phyloP scores from a whole-genome alignment of 768 basidiomycete genomes.

The Lactifluus pinguis region DNA sequence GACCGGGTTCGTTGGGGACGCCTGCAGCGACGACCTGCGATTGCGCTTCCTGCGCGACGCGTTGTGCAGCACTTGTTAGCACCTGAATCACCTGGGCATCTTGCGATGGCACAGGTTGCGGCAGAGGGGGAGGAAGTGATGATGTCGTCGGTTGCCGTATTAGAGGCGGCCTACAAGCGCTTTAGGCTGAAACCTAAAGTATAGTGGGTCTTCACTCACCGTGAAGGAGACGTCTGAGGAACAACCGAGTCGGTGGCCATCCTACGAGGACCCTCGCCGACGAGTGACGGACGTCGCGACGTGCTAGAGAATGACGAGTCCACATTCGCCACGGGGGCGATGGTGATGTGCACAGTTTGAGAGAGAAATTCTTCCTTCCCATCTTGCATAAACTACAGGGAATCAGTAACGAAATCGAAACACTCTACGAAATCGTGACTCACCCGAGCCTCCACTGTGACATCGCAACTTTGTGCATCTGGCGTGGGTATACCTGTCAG shows the following conservation, averaged over 20 bases:
- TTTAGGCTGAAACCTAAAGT: background rate
- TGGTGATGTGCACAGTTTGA: conserved; percentile 59
- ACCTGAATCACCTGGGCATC: conserved; percentile 74
- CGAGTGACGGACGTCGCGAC: conserved; percentile 41
- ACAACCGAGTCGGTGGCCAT: conserved; percentile 33
- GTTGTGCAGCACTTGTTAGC: conserved; percentile 65
- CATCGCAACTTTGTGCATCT: conserved; percentile 65
- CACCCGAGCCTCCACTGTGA: conserved; percentile 72
- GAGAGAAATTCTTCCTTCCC: conserved; percentile 61
- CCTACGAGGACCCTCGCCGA: conserved; percentile 35
- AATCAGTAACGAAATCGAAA: conserved; percentile 2
- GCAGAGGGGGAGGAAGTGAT: conserved; percentile 23
- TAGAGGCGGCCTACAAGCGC: conserved; percentile 11
- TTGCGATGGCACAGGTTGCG: conserved; percentile 32
- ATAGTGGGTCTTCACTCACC: conserved; percentile 23
- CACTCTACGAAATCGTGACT: conserved; percentile 21
- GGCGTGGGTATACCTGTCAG: conserved; percentile 73
- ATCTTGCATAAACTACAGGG: conserved; percentile 55
- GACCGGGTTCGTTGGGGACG: conserved; percentile 34
- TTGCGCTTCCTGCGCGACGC: conserved; percentile 66
- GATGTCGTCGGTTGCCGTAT: conserved; percentile 26
- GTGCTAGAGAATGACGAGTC: conserved; percentile 34
- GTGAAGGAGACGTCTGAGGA: conserved; percentile 26
- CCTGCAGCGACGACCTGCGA: conserved; percentile 51
- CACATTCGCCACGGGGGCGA: conserved; percentile 55